Percentiles rank a stretch among this genome's conserved stretches.
Conservation (phyloP, 495 filamentous ascomycete genomes). For the Neurospora sublineolata region DNA sequence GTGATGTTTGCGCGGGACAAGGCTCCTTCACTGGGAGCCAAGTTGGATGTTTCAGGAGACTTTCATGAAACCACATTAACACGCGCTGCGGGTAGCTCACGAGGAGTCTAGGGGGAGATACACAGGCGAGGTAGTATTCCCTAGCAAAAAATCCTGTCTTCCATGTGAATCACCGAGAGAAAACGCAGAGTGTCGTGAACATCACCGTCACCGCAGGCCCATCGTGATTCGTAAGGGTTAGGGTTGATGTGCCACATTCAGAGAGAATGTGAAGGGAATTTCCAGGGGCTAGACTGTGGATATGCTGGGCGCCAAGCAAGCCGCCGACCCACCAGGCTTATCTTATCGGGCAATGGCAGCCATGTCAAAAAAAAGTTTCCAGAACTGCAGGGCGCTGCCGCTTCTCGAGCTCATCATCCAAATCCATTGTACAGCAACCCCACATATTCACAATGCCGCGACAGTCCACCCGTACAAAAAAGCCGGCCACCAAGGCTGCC, state of each 20-base stretch:
- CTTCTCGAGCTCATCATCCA: conserved; percentile 1
- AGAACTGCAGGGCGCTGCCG: not conserved
- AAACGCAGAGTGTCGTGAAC: not conserved
- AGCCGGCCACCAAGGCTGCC: conserved; percentile 16
- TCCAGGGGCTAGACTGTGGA: not conserved
- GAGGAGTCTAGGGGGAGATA: not conserved
- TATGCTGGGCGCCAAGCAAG: not conserved
- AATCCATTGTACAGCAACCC: conserved; percentile 6
- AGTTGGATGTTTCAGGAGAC: not conserved
- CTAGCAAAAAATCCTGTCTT: not conserved
- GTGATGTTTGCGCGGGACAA: not conserved
- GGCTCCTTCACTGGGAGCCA: not conserved
- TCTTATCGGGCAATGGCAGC: conserved; percentile 20
- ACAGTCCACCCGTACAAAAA: conserved; percentile 10
- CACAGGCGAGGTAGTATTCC: not conserved
- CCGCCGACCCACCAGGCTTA: conserved; percentile 6
- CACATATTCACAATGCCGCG: not conserved
- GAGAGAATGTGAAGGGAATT: not conserved
- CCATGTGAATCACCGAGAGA: not conserved
- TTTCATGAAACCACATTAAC: not conserved
- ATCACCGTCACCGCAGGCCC: not conserved
- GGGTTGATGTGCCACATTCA: not conserved
- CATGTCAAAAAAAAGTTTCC: conserved; percentile 21
- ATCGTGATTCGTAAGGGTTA: not conserved
- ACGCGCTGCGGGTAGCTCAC: not conserved